Evolutionary conservation across 768 basidiomycete genomes (phyloP), one percentile per base, ranked within the genome.

Genomic region (Leccinellum albellum): DNA sequence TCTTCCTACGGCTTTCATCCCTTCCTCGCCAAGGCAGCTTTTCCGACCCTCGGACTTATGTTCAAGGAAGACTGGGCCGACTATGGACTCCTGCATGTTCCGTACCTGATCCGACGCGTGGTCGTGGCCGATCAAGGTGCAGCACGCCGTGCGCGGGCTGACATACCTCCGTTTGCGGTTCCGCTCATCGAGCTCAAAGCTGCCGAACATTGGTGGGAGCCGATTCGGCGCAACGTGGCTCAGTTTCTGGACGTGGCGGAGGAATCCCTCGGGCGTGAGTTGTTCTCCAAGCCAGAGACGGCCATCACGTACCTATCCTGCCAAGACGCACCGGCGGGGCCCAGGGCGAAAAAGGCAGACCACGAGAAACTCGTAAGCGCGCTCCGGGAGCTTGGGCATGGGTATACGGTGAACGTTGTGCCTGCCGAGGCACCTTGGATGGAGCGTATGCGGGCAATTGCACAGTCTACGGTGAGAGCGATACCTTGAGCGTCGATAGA

Each of bases 1-100:
- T 78, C 79, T 2, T 78, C 83, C 56, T 82, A 79, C 24, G 86
- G 86, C 5, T 82, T 91, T 61, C 89, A 93, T 71, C 87, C 87
- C 0, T 82, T 82, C 62, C 74, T 87, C n/a, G 72, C 79, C 50
- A 88, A 90, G 65, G 81, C 84, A 0, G 85, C 87, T n/a, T 88
- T 90, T 65, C 89, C 91, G 0, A 80, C 78, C 15, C 78, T 88
- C 60, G 82, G 78, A 2, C 71, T 86, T 51, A 80, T 89, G 75
- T 92, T 86, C 68, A 56, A 75, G 17, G 81, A 86, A 56, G 92
- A 94, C 64, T 93, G 91, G 83, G 76, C 80, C 48, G 93, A 95
- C 71, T 86, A 87, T 62, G 78, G 80, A 35, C 77, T 80, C 56
- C 82, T 91, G 64, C 76, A 78, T 20, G 78, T 84, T 17, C 89